phyloP scores from a whole-genome alignment of 352 stramenopile species.

The Globisporangium barbulae region DNA sequence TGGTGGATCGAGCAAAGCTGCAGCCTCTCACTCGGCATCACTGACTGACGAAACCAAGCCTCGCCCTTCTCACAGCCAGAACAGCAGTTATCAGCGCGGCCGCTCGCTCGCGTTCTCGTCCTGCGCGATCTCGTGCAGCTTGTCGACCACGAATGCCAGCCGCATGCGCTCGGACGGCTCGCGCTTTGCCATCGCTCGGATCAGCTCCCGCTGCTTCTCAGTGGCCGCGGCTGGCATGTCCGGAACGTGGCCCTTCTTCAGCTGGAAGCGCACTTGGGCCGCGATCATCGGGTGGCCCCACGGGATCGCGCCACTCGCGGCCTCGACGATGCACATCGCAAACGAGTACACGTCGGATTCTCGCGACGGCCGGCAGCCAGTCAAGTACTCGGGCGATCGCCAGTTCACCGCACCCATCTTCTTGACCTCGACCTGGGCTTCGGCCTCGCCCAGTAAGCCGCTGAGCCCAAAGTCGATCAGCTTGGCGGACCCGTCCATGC shows the following conservation, averaged over 20 bases:
- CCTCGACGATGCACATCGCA: not conserved
- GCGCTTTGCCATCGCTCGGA: not conserved
- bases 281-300: too few relatives aligned
- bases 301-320: too few relatives aligned
- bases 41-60: too few relatives aligned
- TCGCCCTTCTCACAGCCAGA: constrained; percentile 18
- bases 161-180: not conserved
- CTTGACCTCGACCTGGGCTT: not conserved
- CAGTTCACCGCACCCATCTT: not conserved
- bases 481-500: constrained; percentile 17
- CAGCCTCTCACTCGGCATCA: too few relatives aligned
- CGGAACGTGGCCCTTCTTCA: too few relatives aligned
- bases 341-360: not conserved
- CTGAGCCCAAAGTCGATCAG: constrained; percentile 19
- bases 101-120: not conserved
- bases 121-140: not conserved
- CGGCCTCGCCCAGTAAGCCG: not conserved
- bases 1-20: too few relatives aligned
- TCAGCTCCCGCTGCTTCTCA: not conserved
- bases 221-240: not conserved
- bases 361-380: not conserved
- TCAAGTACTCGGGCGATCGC: not conserved
- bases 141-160: not conserved
- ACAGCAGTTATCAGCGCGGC: constrained; percentile 16
- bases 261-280: too few relatives aligned